These are phyloP conservation scores for Potentilla sterilis DNA, from an alignment of 306 rosid genomes.

Conservation along the genomic window DNA sequence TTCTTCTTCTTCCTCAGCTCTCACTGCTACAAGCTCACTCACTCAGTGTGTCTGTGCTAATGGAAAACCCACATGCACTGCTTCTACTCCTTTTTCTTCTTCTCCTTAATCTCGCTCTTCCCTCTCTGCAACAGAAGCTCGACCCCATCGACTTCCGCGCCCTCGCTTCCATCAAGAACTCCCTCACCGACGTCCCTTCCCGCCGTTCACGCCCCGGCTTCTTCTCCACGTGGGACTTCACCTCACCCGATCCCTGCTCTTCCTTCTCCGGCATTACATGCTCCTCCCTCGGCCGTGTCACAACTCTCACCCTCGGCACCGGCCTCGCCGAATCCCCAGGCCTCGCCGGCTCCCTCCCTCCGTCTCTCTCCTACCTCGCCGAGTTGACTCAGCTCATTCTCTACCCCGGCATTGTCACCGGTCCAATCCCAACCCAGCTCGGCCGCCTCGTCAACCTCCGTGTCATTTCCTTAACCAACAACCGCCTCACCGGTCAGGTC, in stretches of 20 bases:
- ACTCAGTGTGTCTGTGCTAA: neutral
- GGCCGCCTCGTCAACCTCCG: slow-evolving; percentile 51
- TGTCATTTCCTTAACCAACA: slow-evolving; percentile 56
- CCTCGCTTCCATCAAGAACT: slow-evolving; percentile 44
- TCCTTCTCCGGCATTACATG: slow-evolving; percentile 70
- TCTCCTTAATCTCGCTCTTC: neutral
- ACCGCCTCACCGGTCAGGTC: slow-evolving; percentile 65
- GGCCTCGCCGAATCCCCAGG: slow-evolving; percentile 34
- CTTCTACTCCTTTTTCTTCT: slow-evolving; percentile 9
- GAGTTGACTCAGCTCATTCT: slow-evolving; percentile 74
- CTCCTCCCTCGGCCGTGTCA: slow-evolving; percentile 39
- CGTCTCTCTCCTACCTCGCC: slow-evolving; percentile 44
- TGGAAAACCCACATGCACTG: neutral
- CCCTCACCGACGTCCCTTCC: slow-evolving; percentile 52
- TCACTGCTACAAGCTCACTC: neutral
- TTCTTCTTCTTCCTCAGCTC: neutral
- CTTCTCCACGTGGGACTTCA: slow-evolving; percentile 80
- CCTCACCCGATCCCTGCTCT: slow-evolving; percentile 68
- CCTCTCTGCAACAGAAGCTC: slow-evolving; percentile 30
- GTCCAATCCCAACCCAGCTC: slow-evolving; percentile 56
- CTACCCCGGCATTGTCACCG: slow-evolving; percentile 74
- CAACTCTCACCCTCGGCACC: slow-evolving; percentile 58
- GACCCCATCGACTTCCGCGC: slow-evolving; percentile 49
- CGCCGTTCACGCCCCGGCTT: slow-evolving; percentile 30
- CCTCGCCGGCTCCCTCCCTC: slow-evolving; percentile 63